Evolutionary conservation across 495 filamentous ascomycete species (phyloP), one percentile per base, ranked within the genome.

Genomic region (Neurospora terricola): DNA sequence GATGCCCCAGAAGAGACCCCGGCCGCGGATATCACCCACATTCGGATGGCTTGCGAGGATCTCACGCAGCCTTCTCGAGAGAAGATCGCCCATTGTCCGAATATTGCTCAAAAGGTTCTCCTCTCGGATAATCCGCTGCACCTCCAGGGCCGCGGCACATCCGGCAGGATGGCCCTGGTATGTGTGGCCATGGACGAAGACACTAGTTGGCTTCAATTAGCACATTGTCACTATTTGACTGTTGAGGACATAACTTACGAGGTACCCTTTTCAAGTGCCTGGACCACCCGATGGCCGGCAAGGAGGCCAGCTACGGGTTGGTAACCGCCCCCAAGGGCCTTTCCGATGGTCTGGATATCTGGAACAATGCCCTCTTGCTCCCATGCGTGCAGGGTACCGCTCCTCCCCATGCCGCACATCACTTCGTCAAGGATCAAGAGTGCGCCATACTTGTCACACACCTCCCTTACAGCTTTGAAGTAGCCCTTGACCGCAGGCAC

Each of bases 341-440:
- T 93, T 1, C 87, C 91, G n/a, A 92, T 76, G 36, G 78, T 80
- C 74, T 91, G 88, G 45, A 93, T 86, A 77, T 93, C 91, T 0
- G 84, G 84, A 14, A 75, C 70, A n/a, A 85, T 74, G 1, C 80
- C 82, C 77, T 92, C 90, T 59, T 88, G 86, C 72, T 92, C 84
- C 89, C 90, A 93, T 3, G 88, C 90, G 70, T 91, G 89, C 5
- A 91, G 77, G 4, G 88, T 91, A 0, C 91, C 91, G 18, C 85
- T 87, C 9, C 90, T 85, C 1, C 91, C 91, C 87, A 92, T 92
- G 0, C 91, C 92, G 76, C 90, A 89, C 92, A 95, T 94, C 40
- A 93, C 87, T 73, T 95, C 92, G 72, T 95, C 92, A 7, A 93
- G 78, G 59, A 94, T 90, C 45, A 94, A 84, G 0, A 95, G 83